phyloP scores from a whole-genome alignment of 768 basidiomycete species.

The Boletus reticuloceps region DNA sequence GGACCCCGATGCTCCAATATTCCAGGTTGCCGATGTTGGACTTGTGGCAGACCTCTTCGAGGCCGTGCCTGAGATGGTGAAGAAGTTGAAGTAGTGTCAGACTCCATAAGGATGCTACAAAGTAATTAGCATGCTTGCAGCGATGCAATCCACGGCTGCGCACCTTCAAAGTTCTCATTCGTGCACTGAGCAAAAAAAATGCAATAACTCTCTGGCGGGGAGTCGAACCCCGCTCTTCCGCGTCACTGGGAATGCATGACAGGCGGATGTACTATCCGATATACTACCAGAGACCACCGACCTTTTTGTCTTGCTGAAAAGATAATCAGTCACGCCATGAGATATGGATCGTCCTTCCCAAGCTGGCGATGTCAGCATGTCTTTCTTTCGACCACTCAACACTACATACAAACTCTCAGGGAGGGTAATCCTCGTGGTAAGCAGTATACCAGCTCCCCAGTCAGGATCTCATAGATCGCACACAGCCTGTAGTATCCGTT shows the following conservation, averaged over 20 bases:
- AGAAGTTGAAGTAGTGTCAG: constrained; percentile 67
- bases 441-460: not conserved
- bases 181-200: too few relatives aligned
- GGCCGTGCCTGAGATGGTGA: constrained; percentile 84
- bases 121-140: not conserved
- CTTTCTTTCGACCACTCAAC: constrained; percentile 30
- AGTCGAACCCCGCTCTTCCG: constrained; percentile 44
- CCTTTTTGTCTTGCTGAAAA: too few relatives aligned
- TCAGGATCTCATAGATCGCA: constrained; percentile 4
- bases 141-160: not conserved
- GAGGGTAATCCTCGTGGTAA: constrained; percentile 30
- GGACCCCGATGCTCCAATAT: constrained; percentile 98
- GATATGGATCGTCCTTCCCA: too few relatives aligned
- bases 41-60: constrained; percentile 93
- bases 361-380: constrained; percentile 10
- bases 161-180: too few relatives aligned
- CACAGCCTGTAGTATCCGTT: constrained; percentile 70
- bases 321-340: too few relatives aligned
- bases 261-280: constrained; percentile 53
- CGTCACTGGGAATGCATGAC: constrained; percentile 31
- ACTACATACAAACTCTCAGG: constrained; percentile 27
- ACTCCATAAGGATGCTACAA: constrained; percentile 8
- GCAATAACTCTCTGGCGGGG: constrained; percentile 39
- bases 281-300: constrained; percentile 36
- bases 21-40: constrained; percentile 96